Conservation (phyloP, 2,329 filamentous ascomycete species). For the Trichophyton rubrum region DNA sequence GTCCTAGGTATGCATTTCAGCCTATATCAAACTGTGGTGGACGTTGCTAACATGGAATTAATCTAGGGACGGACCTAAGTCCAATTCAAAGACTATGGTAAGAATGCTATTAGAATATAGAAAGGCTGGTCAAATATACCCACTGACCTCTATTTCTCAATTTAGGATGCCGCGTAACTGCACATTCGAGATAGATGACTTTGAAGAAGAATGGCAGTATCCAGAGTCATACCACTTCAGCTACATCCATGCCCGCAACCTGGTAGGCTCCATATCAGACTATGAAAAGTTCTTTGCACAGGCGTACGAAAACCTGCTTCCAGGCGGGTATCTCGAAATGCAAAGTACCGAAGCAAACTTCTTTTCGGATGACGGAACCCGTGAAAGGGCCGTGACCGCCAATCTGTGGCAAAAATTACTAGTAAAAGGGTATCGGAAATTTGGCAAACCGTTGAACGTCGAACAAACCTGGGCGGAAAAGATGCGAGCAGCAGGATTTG, state of each 20-base stretch:
- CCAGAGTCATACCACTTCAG: conserved; percentile 4
- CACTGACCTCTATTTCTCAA: not conserved
- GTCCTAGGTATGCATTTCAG: conserved; percentile 8
- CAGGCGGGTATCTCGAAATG: conserved; percentile 27
- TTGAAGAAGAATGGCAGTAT: conserved; percentile 19
- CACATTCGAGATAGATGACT: conserved; percentile 20
- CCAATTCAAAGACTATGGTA: conserved; percentile 12
- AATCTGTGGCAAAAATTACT: conserved; percentile 22
- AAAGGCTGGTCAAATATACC: not conserved
- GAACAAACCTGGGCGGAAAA: conserved; percentile 20
- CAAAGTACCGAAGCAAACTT: conserved; percentile 23
- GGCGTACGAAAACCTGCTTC: conserved; percentile 22
- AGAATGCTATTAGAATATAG: not conserved
- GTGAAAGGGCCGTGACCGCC: conserved; percentile 16
- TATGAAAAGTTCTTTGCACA: conserved; percentile 22
- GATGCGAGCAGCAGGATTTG: conserved; percentile 24
- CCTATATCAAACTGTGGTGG: not conserved
- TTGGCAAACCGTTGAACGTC: conserved; percentile 27
- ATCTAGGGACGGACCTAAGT: conserved; percentile 12
- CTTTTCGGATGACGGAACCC: conserved; percentile 24
- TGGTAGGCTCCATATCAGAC: conserved; percentile 16
- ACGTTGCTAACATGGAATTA: not conserved
- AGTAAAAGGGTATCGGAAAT: conserved; percentile 20
- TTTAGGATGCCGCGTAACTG: conserved; percentile 20
- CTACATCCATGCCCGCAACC: conserved; percentile 11